Conservation (phyloP, 1,284 basidiomycete species). For the Cerioporus squamosus region DNA sequence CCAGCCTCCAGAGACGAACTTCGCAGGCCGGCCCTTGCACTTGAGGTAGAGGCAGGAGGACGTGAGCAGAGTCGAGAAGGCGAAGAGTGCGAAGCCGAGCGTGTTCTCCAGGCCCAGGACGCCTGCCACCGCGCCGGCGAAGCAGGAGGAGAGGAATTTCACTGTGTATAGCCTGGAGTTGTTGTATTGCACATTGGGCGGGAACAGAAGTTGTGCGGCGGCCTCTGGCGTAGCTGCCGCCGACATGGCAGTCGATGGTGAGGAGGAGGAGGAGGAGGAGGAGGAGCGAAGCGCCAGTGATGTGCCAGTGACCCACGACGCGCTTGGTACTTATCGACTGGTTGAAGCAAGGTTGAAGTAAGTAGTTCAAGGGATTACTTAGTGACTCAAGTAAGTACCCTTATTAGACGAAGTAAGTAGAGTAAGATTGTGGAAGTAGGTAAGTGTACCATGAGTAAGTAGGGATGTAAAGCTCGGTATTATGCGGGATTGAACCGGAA, state of each 20-base stretch:
- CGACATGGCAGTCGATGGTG: conserved; percentile 23
- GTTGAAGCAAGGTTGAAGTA: too few relatives aligned
- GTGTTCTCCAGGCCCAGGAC: conserved; percentile 86
- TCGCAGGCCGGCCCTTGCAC: conserved; percentile 62
- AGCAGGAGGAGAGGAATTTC: conserved; percentile 81
- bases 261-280: too few relatives aligned
- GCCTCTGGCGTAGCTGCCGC: conserved; percentile 41
- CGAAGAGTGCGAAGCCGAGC: conserved; percentile 81
- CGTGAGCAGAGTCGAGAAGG: conserved; percentile 67
- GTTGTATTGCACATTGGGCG: conserved; percentile 76
- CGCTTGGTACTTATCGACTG: too few relatives aligned
- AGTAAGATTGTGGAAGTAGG: too few relatives aligned
- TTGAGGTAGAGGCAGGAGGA: conserved; percentile 72
- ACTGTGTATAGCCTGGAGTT: conserved; percentile 59
- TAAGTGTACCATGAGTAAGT: too few relatives aligned
- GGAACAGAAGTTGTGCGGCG: conserved; percentile 67
- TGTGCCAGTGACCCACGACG: too few relatives aligned
- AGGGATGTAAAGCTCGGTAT: too few relatives aligned
- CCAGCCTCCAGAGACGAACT: conserved; percentile 65
- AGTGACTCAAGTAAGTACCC: too few relatives aligned
- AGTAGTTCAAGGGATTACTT: too few relatives aligned
- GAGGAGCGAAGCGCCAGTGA: too few relatives aligned
- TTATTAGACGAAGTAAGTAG: too few relatives aligned
- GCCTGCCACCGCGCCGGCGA: conserved; percentile 84
- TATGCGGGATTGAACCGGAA: too few relatives aligned